phyloP scores from a whole-genome alignment of 2,329 filamentous ascomycete genomes.

The Zymoseptoria brevis region DNA sequence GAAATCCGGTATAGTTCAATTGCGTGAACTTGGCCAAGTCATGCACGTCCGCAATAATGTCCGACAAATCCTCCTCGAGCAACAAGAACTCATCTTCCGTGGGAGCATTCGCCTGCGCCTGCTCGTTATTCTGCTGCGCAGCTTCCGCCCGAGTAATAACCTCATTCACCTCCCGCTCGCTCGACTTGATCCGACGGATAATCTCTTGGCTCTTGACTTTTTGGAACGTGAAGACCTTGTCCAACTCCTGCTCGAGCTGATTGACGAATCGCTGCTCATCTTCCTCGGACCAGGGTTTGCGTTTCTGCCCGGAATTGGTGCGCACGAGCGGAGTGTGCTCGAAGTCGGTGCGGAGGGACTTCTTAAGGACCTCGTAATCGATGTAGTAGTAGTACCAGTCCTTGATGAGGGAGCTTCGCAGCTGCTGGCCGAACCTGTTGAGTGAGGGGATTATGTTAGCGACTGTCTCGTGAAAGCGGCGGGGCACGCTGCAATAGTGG shows the following conservation, averaged over 20 bases:
- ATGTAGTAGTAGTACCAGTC: slow-evolving; percentile 99
- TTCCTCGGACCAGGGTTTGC: slow-evolving; percentile 72
- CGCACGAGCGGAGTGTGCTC: slow-evolving; percentile 42
- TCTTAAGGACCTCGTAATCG: slow-evolving; percentile 89
- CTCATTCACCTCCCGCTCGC: slow-evolving; percentile 81
- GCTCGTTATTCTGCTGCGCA: slow-evolving; percentile 34
- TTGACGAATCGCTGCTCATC: slow-evolving; percentile 84
- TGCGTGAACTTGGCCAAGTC: slow-evolving; percentile 97
- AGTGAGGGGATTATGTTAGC: neutral
- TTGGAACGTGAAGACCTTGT: slow-evolving; percentile 97
- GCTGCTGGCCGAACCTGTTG: slow-evolving; percentile 82
- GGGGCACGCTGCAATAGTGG: neutral
- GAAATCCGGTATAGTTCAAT: slow-evolving; percentile 96
- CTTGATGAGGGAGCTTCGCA: slow-evolving; percentile 89
- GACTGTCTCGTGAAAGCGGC: neutral
- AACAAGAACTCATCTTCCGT: slow-evolving; percentile 90
- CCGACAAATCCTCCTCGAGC: slow-evolving; percentile 88
- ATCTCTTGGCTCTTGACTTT: slow-evolving; percentile 97
- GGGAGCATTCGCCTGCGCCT: slow-evolving; percentile 40
- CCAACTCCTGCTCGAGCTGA: slow-evolving; percentile 81
- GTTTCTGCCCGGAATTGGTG: slow-evolving; percentile 25
- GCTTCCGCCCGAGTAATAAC: slow-evolving; percentile 63
- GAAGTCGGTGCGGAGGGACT: slow-evolving; percentile 68
- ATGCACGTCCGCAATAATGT: slow-evolving; percentile 97
- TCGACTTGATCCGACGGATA: slow-evolving; percentile 75